Evolutionary conservation across 169 alveolate genomes (phyloP).

Genomic region (Eimeria falciformis): DNA sequence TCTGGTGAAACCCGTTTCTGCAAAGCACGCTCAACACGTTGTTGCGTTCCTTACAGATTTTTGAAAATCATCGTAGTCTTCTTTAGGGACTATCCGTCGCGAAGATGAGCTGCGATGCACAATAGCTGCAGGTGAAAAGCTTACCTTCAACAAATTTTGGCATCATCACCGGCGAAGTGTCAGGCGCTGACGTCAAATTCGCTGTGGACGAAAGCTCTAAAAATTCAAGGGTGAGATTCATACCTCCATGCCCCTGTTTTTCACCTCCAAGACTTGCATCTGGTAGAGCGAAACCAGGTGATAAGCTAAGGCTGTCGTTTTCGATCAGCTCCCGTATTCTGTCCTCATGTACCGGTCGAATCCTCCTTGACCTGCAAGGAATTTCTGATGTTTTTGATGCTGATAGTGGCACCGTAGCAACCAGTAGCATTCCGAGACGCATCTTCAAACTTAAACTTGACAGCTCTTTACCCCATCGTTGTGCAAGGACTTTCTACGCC

Average conservation of each 20-base stretch:
- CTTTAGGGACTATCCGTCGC: constrained; percentile 14
- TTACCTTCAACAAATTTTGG: constrained; percentile 62
- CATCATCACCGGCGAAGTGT: neutral
- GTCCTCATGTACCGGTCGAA: neutral
- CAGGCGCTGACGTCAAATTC: neutral
- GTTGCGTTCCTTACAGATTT: constrained; percentile 27
- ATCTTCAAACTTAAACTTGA: no score
- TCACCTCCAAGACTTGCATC: neutral
- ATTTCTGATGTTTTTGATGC: neutral
- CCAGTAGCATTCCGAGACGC: constrained; percentile 2
- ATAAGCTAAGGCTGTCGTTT: neutral
- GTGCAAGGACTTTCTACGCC: neutral
- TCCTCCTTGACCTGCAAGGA: constrained; percentile 38
- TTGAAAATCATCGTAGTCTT: constrained; percentile 64
- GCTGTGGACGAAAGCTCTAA: neutral
- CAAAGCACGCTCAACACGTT: neutral
- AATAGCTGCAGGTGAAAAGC: no score
- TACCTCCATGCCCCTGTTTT: neutral
- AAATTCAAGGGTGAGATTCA: neutral
- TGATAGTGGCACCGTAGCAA: neutral
- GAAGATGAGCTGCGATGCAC: no score
- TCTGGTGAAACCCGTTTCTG: neutral
- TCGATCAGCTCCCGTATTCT: constrained; percentile 22
- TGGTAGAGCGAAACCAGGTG: constrained; percentile 33
- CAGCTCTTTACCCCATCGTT: neutral